A percentile compares a stretch with the other conserved stretches of the same genome.
Conservation (phyloP, 108 stramenopile genomes). For the Cyclostephanos tholiformis region DNA sequence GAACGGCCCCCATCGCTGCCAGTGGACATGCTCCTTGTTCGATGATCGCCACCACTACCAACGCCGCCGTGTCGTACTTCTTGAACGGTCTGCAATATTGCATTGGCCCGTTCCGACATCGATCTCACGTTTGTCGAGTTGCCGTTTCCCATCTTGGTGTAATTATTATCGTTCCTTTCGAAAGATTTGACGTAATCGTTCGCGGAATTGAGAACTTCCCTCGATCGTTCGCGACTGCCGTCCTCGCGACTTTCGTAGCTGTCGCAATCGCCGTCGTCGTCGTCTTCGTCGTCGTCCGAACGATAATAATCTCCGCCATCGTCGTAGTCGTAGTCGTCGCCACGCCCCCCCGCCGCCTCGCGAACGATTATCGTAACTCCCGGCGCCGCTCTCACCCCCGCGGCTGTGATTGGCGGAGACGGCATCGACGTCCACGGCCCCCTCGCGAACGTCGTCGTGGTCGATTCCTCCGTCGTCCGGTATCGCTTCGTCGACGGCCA, state of each 20-base stretch:
- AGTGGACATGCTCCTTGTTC: not conserved
- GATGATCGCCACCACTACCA: not conserved
- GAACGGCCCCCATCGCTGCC: slow-evolving; percentile 16
- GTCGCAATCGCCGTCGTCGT: not conserved
- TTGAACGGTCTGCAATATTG: slow-evolving; percentile 25
- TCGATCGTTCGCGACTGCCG: slow-evolving; percentile 7
- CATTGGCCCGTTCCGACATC: slow-evolving; percentile 43
- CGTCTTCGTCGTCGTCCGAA: slow-evolving; percentile 6
- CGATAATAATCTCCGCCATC: slow-evolving; percentile 9
- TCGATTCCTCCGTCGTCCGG: slow-evolving; percentile 14
- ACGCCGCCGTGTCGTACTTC: not conserved
- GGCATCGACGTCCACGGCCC: slow-evolving; percentile 6
- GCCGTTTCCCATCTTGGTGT: not conserved
- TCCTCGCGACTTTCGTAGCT: not conserved
- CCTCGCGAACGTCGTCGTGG: not conserved
- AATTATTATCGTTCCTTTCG: not conserved
- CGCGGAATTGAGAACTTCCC: not conserved
- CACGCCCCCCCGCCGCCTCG: not conserved
- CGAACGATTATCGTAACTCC: slow-evolving; percentile 8
- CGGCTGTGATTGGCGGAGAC: not conserved
- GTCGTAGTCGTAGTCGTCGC: slow-evolving; percentile 15
- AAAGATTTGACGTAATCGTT: slow-evolving; percentile 3
- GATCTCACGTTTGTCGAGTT: not conserved
- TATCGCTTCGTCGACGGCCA: slow-evolving; percentile 21
- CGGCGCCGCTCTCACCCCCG: slow-evolving; percentile 2